phyloP scores from a whole-genome alignment of 1,139 yeast genomes.

The Debaryomyces sp. region DNA sequence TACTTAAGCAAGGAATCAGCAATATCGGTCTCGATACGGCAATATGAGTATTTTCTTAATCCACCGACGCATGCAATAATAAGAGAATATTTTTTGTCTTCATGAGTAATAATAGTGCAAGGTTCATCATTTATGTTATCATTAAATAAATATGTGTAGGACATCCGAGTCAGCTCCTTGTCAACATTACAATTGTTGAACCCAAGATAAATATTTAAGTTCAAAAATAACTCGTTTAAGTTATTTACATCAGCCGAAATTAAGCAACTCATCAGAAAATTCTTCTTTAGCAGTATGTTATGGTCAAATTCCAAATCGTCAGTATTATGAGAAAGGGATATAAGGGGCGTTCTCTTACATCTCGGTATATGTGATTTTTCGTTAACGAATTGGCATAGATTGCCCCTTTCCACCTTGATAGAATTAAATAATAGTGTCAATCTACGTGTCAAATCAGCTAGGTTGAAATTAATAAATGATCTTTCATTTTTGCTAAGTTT shows the following conservation, averaged over 20 bases:
- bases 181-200: constrained; percentile 22
- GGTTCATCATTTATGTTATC: constrained; percentile 30
- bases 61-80: constrained; percentile 46
- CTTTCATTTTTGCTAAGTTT: constrained; percentile 40
- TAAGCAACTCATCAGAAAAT: constrained; percentile 38
- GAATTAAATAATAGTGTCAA: constrained; percentile 44
- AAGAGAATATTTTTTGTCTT: constrained; percentile 27
- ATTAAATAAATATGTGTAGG: constrained; percentile 26
- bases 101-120: constrained; percentile 36
- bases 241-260: constrained; percentile 40
- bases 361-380: background rate
- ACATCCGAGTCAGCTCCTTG: constrained; percentile 15
- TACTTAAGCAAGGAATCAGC: constrained; percentile 28
- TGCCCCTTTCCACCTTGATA: constrained; percentile 20
- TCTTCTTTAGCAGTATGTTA: constrained; percentile 35
- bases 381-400: background rate
- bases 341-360: background rate
- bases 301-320: constrained; percentile 33
- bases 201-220: constrained; percentile 39
- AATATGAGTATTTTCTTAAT: constrained; percentile 43
- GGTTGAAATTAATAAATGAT: constrained; percentile 67
- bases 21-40: constrained; percentile 39
- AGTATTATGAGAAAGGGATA: constrained; percentile 3
- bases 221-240: constrained; percentile 37
- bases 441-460: constrained; percentile 65